Evolutionary conservation across 805 yeast species (phyloP), one percentile per base, ranked within the genome.

Genomic region (Maudiozyma saulgeensis): DNA sequence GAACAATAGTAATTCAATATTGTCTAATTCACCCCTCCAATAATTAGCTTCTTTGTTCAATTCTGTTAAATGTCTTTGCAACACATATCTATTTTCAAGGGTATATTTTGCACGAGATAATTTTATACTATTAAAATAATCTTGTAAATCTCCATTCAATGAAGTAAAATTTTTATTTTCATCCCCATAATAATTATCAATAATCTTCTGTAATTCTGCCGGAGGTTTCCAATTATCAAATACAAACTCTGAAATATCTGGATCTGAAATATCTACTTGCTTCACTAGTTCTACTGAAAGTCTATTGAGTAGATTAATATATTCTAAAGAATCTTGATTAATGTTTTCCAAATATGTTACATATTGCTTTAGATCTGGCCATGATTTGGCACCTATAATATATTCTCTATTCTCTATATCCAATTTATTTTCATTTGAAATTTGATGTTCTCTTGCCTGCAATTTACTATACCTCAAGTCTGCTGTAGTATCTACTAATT

Each of bases 1-100:
- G 49, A 65, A 65, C 60, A 65, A 53, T 42, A 59, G 46, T 48
- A 50, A 57, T 44, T 65, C 69, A 26, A 64, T 54, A 25, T 57
- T 53, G 25, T 61, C 61, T 58, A 61, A 59, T 41, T 64, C 62
- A 39, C 54, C 57, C 41, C 62, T 56, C 69, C 69, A 65, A 15
- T 53, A 51, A 9, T 56, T 57, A 2, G 62, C 63, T 41, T 64
- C 68, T 45, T 56, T 57, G 16, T 55, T 58, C 26, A 63, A 40
- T 19, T 51, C 51, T 12, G 51, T 42, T 19, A 64, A 44, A 9
- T 46, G 48, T 13, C 53, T 55, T 44, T 63, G 60, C 37, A 65
- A 45, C 2, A 60, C 46, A 43, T 63, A 54, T 42, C 58, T 60
- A 47, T 64, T 64, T 37, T 63, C 65, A n/a, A 65, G 47, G 11